phyloP scores from a whole-genome alignment of 768 basidiomycete species.

The Naganishia vishniacii region DNA sequence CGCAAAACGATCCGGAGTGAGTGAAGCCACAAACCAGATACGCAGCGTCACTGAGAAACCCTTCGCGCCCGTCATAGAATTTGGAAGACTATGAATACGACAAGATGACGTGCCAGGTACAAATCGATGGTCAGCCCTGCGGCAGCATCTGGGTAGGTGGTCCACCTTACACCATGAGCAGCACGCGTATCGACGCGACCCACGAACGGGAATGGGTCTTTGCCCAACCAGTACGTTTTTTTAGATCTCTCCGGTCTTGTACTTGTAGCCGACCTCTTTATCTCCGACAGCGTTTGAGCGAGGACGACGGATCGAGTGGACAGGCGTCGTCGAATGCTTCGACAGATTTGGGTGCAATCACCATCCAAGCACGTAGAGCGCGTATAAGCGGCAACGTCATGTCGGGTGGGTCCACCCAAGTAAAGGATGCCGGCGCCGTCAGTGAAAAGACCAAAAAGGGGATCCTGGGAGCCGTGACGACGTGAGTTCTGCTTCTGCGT shows the following conservation, averaged over 20 bases:
- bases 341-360: not conserved
- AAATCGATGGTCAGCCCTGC: conserved; percentile 5
- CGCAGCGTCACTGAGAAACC: not conserved
- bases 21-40: not conserved
- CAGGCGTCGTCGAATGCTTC: no score
- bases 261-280: no score
- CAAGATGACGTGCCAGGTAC: not conserved
- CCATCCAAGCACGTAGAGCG: not conserved
- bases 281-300: conserved; percentile 4
- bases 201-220: conserved; percentile 3
- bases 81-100: not conserved
- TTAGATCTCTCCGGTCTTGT: no score
- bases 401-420: not conserved
- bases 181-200: not conserved
- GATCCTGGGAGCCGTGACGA: conserved; percentile 2
- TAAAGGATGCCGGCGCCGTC: not conserved
- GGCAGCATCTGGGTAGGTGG: not conserved
- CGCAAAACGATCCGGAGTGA: not conserved
- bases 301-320: not conserved
- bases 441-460: conserved; percentile 15
- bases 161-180: not conserved
- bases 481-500: not conserved
- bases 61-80: not conserved
- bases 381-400: not conserved
- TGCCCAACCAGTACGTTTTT: conserved; percentile 3